Percentiles rank a stretch among this genome's conserved stretches.
phyloP scores from a whole-genome alignment of 2,329 filamentous ascomycete species.

The Cercospora zeina region DNA sequence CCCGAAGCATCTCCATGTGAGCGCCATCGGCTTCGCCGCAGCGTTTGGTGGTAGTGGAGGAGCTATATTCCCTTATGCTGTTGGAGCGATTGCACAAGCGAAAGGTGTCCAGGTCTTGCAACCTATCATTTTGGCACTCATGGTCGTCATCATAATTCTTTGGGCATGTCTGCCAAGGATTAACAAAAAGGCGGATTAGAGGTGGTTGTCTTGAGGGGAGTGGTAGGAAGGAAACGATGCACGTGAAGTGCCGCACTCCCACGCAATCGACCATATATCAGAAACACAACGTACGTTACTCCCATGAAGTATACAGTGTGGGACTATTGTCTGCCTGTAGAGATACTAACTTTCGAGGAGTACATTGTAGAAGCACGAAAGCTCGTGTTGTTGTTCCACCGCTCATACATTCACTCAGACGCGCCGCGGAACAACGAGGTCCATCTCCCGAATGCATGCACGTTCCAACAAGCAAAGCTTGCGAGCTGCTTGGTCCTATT shows the following conservation, averaged over 20 bases:
- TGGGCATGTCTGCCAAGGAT: slow-evolving; percentile 55
- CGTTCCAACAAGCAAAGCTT: too few species aligned
- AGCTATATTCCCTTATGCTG: slow-evolving; percentile 64
- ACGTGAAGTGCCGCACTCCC: not conserved
- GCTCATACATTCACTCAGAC: too few species aligned
- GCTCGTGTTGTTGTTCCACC: too few species aligned
- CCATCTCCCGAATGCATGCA: too few species aligned
- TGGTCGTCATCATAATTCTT: slow-evolving; percentile 53
- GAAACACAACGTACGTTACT: too few species aligned
- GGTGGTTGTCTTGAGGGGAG: not conserved
- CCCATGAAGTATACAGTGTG: too few species aligned
- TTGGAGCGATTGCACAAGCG: slow-evolving; percentile 66
- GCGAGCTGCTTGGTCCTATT: too few species aligned
- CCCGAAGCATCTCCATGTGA: slow-evolving; percentile 71
- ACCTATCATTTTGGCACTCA: slow-evolving; percentile 58
- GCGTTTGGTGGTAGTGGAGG: slow-evolving; percentile 75
- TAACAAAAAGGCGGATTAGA: slow-evolving; percentile 45
- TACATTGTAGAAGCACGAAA: too few species aligned
- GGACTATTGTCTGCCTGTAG: too few species aligned
- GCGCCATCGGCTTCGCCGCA: slow-evolving; percentile 76
- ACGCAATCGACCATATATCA: not conserved
- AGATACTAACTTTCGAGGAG: too few species aligned
- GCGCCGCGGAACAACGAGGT: too few species aligned
- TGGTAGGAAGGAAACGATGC: not conserved
- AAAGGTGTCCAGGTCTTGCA: slow-evolving; percentile 62